Evolutionary conservation across 2,329 filamentous ascomycete species (phyloP).

Genomic region (Diatrype stigma): DNA sequence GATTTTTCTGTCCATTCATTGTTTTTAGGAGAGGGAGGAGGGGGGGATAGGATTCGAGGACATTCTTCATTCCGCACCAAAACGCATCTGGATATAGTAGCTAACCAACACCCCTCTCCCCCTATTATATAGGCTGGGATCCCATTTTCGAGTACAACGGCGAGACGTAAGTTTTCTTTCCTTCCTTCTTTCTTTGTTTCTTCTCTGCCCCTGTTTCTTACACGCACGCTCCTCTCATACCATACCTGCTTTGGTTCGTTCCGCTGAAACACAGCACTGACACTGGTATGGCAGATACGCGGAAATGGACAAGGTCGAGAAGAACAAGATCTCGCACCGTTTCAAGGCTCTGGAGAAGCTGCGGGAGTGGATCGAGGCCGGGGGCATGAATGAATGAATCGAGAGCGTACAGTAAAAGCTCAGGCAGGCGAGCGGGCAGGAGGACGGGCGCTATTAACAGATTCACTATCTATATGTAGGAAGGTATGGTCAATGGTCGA

Average conservation of each 20-base stretch:
- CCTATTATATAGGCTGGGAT: slow-evolving; percentile 73
- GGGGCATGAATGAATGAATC: slow-evolving; percentile 20
- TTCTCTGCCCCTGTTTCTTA: background rate
- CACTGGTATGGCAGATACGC: too few relatives aligned
- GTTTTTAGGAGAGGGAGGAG: too few relatives aligned
- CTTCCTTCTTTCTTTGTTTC: background rate
- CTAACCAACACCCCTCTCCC: background rate
- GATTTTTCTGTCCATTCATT: background rate
- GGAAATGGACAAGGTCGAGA: slow-evolving; percentile 84
- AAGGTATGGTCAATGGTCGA: too few relatives aligned
- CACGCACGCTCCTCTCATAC: too few relatives aligned
- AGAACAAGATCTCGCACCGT: slow-evolving; percentile 93
- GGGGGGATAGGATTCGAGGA: too few relatives aligned
- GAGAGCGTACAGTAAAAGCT: too few relatives aligned
- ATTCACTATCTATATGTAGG: too few relatives aligned
- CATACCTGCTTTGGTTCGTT: too few relatives aligned
- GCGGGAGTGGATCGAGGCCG: slow-evolving; percentile 67
- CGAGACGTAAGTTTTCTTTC: slow-evolving; percentile 56
- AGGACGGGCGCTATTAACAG: too few relatives aligned
- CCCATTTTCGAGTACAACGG: slow-evolving; percentile 92
- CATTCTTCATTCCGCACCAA: too few relatives aligned
- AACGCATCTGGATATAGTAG: too few relatives aligned
- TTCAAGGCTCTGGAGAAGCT: slow-evolving; percentile 83
- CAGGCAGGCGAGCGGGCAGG: background rate
- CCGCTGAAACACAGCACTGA: too few relatives aligned